Base-by-base conservation (phyloP, 1,284 basidiomycete species). In the Ganoderma leucocontextum region DNA sequence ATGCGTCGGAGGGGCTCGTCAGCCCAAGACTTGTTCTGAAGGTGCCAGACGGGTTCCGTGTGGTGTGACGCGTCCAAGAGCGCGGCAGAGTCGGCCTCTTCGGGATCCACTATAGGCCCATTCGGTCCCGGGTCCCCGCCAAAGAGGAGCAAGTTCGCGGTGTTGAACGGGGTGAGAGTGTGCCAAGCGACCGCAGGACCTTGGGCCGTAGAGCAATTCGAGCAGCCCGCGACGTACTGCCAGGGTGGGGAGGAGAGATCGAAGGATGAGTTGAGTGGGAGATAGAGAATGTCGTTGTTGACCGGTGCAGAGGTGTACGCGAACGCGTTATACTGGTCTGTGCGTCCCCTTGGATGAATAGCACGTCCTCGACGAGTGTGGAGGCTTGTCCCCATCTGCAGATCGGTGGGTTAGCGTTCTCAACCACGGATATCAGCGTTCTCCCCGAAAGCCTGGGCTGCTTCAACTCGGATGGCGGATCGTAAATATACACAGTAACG, bases 301-400 rank as follows among this genome's bases (percentile, higher is more conserved):
- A 88, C 91, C 67, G 91, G 91, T 19, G 94, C 93, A 33, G 89
- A 87, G 41, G 86, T 86, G 79, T 96, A 96, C 2, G 89, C 87
- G 76, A 85, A 93, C 10, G 83, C 77, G 75, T 91, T 90, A 78
- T 81, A 88, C 22, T 85, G 82, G 78, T 95, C 93, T 35, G 87
- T 90, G 76, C 94, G 90, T 66, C 95, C 95, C 95, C 95, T 68
- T 93, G 90, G 52, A 95, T 80, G 77, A 89, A 89, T 49, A 96
- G 82, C 8, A 85, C 83, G 67, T 89, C 85, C 71, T 88, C 83
- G 29, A 94, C 80, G 58, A 91, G 77, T 29, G 88, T 85, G 0
- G 83, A 81, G 12, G 93, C 92, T 71, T 94, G 93, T 44, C 91
- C 95, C 95, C 95, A 96, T 83, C 95, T 96, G 59, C n/a, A n/a